Evolutionary conservation across 768 basidiomycete genomes (phyloP), one percentile per base, ranked within the genome.

Genomic region (Rhodotorula graminis): DNA sequence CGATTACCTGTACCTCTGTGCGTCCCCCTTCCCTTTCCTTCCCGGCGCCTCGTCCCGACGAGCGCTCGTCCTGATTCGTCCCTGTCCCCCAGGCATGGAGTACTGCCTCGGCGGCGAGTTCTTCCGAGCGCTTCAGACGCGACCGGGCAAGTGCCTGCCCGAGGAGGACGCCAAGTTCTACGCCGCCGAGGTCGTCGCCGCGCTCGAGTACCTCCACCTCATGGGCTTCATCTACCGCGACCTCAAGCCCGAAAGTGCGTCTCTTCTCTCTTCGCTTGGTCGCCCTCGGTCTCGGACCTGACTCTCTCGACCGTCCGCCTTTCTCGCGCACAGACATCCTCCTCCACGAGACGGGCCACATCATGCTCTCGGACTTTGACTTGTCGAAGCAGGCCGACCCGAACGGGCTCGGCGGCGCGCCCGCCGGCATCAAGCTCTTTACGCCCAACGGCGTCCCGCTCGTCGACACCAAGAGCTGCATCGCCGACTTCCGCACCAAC

Each of bases 51-150:
- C n/a, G n/a, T n/a, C n/a, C n/a, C n/a, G n/a, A n/a, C n/a, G n/a
- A n/a, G n/a, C n/a, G n/a, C n/a, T n/a, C n/a, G n/a, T n/a, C n/a
- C n/a, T n/a, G n/a, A n/a, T n/a, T n/a, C n/a, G n/a, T n/a, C n/a
- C n/a, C n/a, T n/a, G n/a, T n/a, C n/a, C n/a, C n/a, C n/a, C 65
- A 75, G 74, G 74, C 65, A 93, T 93, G 92, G 92, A 97, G 82
- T 98, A 97, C 82, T 99, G 96, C 83, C 94, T 96, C 87, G 92
- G 96, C 49, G 96, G 96, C 69, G 96, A 99, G 80, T 99, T 99
- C 84, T 99, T 99, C 85, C 89, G 96, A 49, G 94, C 95, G 16
- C 84, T 99, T 73, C 96, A 99, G 81, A 91, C 90, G 60, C 86
- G 93, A 72, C 96, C 95, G 12, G 92, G 91, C n/a, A 98, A 93